Evolutionary conservation across 2,329 filamentous ascomycete genomes (phyloP).

Genomic region (Penicillium corylophilum): DNA sequence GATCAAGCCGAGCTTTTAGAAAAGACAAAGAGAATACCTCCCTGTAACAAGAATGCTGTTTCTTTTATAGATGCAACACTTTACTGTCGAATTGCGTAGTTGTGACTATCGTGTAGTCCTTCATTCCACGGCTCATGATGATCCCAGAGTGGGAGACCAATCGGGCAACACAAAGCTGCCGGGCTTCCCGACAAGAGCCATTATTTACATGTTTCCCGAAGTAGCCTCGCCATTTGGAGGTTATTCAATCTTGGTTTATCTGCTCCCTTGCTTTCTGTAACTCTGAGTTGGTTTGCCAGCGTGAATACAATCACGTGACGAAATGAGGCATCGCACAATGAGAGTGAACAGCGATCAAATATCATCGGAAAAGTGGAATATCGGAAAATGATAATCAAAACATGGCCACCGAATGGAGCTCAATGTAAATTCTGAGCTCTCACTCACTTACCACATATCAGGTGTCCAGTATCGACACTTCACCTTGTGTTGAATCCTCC

Average conservation of each 20-base stretch:
- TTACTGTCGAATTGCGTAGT: background rate
- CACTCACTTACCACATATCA: background rate
- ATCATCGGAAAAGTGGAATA: background rate
- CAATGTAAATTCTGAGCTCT: background rate
- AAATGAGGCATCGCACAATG: background rate
- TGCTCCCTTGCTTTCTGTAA: background rate
- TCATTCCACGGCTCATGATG: background rate
- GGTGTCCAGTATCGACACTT: background rate
- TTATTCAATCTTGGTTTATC: background rate
- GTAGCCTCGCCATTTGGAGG: background rate
- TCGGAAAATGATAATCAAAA: background rate
- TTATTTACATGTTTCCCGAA: background rate
- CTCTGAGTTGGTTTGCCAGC: background rate
- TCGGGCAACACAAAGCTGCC: background rate
- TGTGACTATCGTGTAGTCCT: background rate
- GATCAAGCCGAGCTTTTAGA: background rate
- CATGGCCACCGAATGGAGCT: background rate
- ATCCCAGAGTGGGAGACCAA: background rate
- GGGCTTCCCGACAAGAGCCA: background rate
- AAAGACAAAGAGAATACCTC: background rate
- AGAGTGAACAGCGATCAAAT: background rate
- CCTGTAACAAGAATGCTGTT: background rate
- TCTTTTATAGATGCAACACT: background rate
- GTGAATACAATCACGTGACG: background rate
- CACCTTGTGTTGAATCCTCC: background rate